Conservation (phyloP, 129 eudicot genomes). For the Chrysanthemum lavandulifolium region DNA sequence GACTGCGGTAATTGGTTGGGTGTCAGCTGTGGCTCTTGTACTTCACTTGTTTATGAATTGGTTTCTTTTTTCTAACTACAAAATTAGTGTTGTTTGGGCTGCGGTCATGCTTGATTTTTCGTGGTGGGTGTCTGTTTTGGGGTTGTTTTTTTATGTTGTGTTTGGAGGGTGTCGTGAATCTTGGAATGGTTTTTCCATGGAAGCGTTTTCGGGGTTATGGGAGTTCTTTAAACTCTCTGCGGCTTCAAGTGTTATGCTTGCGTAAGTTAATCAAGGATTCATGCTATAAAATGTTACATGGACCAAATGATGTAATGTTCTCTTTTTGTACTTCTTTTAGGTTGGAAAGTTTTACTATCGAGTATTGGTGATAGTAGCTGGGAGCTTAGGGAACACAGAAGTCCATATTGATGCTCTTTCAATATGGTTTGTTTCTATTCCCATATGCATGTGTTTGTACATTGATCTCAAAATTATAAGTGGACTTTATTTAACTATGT, state of each 20-base stretch:
- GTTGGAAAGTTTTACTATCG: slow-evolving; percentile 41
- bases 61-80: slow-evolving; percentile 32
- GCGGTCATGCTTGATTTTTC: slow-evolving; percentile 41
- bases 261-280: slow-evolving; percentile 20
- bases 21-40: slow-evolving; percentile 31
- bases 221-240: slow-evolving; percentile 50
- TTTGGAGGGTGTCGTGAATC: slow-evolving; percentile 43
- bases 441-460: not conserved
- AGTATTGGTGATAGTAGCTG: slow-evolving; percentile 37
- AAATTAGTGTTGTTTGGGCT: slow-evolving; percentile 38
- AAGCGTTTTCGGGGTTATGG: slow-evolving; percentile 41
- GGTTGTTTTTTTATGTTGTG: slow-evolving; percentile 22
- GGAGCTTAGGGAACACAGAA: slow-evolving; percentile 32
- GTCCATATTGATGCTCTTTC: slow-evolving; percentile 43
- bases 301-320: too few relatives aligned
- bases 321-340: slow-evolving; percentile 15
- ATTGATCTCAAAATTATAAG: too few relatives aligned
- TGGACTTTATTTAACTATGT: too few relatives aligned
- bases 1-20: slow-evolving; percentile 45
- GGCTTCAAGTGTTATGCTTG: slow-evolving; percentile 50
- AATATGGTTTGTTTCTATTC: slow-evolving; percentile 22
- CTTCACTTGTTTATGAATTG: slow-evolving; percentile 38
- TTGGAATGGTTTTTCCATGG: slow-evolving; percentile 39
- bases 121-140: slow-evolving; percentile 46
- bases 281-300: too few relatives aligned